A percentile compares a stretch with the other conserved stretches of the same genome.
Evolutionary conservation across 1,284 basidiomycete genomes (phyloP).

Genomic region (Vanrija sp.): DNA sequence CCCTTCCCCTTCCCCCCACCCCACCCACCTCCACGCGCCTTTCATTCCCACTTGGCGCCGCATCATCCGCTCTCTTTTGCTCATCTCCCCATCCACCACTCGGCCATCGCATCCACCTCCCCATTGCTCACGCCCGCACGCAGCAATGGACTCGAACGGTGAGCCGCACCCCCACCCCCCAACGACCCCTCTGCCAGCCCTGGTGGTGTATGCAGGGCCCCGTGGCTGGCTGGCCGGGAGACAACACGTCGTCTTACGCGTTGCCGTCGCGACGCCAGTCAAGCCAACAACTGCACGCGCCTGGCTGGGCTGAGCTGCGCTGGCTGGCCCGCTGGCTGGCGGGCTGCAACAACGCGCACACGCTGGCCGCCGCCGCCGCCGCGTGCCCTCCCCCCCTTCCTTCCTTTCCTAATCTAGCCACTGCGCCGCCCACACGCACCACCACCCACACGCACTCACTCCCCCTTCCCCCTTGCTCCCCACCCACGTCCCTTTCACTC

Average conservation of each 20-base stretch:
- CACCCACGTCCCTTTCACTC: background rate
- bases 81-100: background rate
- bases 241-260: too few species aligned
- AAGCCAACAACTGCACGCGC: too few species aligned
- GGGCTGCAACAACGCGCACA: too few species aligned
- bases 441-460: background rate
- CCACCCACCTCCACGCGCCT: background rate
- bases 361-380: background rate
- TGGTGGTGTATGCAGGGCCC: too few species aligned
- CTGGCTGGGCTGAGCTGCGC: too few species aligned
- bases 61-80: background rate
- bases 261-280: too few species aligned
- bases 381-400: background rate
- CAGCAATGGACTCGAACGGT: background rate
- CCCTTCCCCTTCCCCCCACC: background rate
- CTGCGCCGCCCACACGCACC: too few species aligned
- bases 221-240: too few species aligned
- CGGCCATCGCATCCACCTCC: background rate
- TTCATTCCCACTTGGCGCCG: background rate
- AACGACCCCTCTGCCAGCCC: background rate
- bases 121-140: background rate
- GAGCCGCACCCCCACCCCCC: background rate
- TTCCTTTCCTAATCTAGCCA: background rate
- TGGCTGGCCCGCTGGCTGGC: too few species aligned
- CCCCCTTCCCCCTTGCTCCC: background rate